These are phyloP conservation scores for Fusarium dimerum DNA, from an alignment of 2,329 filamentous ascomycete species.

Conservation along the genomic window DNA sequence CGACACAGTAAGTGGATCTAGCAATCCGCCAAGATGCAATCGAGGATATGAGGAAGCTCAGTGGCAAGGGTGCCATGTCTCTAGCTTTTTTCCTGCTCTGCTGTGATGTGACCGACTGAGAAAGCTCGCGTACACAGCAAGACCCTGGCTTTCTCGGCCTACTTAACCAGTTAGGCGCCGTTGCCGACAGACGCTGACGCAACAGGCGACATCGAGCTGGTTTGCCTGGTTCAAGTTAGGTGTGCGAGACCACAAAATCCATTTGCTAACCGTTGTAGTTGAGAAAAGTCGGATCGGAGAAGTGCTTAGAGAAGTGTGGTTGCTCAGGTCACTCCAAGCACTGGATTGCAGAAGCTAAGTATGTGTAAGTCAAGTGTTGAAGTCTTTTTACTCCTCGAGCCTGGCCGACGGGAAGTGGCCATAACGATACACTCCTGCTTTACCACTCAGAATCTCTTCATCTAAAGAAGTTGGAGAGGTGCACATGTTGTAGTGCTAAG, in stretches of 20 bases:
- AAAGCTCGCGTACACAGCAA: neutral
- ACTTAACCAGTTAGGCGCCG: neutral
- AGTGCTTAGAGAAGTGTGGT: no score
- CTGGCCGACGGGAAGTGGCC: no score
- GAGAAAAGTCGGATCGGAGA: no score
- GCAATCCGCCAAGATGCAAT: neutral
- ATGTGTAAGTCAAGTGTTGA: no score
- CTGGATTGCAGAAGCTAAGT: no score
- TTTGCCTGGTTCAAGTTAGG: neutral
- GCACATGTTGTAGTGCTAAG: no score
- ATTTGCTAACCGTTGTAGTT: neutral
- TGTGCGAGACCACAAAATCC: neutral
- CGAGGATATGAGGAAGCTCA: neutral
- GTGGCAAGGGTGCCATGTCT: neutral
- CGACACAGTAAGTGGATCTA: neutral
- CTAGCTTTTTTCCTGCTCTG: neutral
- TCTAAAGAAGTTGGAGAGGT: no score
- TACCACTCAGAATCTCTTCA: no score
- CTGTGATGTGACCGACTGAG: slow-evolving; percentile 2
- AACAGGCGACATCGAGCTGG: neutral
- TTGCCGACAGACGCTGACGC: neutral
- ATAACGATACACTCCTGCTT: no score
- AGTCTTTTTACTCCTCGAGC: no score
- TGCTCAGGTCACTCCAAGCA: no score
- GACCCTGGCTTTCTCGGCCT: neutral